These are phyloP conservation scores for Macrocybe sp. DNA, from an alignment of 1,284 basidiomycete species.

Conservation along the genomic window DNA sequence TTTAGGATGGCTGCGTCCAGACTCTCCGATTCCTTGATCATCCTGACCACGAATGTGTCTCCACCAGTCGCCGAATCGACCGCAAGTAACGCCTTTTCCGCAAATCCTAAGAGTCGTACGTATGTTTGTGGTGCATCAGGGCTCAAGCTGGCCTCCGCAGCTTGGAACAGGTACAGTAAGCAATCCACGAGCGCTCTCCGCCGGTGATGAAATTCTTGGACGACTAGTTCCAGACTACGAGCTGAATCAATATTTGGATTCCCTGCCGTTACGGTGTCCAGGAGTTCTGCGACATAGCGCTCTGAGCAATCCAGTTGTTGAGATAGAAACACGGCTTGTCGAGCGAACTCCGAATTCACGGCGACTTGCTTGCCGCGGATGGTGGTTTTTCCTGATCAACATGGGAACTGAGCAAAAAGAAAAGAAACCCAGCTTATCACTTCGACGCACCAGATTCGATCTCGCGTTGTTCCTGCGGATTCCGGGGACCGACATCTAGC, in stretches of 20 bases:
- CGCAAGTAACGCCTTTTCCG: slow-evolving; percentile 46
- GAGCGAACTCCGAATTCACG: slow-evolving; percentile 70
- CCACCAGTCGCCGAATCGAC: slow-evolving; percentile 24
- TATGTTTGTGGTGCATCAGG: slow-evolving; percentile 39
- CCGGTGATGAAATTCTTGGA: slow-evolving; percentile 63
- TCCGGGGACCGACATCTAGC: slow-evolving; percentile 60
- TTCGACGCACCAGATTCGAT: slow-evolving; percentile 68
- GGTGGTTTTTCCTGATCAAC: slow-evolving; percentile 49
- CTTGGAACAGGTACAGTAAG: slow-evolving; percentile 41
- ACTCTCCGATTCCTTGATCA: slow-evolving; percentile 61
- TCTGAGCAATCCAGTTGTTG: slow-evolving; percentile 77
- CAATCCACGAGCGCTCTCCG: slow-evolving; percentile 66
- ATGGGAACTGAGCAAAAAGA: background rate
- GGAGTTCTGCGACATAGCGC: slow-evolving; percentile 64
- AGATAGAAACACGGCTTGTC: slow-evolving; percentile 70
- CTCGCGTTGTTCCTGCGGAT: slow-evolving; percentile 60
- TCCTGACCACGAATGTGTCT: slow-evolving; percentile 44
- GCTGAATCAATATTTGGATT: slow-evolving; percentile 60
- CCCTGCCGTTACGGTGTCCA: slow-evolving; percentile 56
- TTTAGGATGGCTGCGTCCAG: slow-evolving; percentile 47
- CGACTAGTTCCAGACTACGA: slow-evolving; percentile 54
- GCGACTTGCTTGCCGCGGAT: slow-evolving; percentile 57
- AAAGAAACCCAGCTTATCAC: too few species aligned
- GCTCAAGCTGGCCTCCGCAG: slow-evolving; percentile 33
- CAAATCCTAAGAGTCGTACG: slow-evolving; percentile 47